phyloP scores from a whole-genome alignment of 2,329 filamentous ascomycete species.

The Colletotrichum higginsianum region DNA sequence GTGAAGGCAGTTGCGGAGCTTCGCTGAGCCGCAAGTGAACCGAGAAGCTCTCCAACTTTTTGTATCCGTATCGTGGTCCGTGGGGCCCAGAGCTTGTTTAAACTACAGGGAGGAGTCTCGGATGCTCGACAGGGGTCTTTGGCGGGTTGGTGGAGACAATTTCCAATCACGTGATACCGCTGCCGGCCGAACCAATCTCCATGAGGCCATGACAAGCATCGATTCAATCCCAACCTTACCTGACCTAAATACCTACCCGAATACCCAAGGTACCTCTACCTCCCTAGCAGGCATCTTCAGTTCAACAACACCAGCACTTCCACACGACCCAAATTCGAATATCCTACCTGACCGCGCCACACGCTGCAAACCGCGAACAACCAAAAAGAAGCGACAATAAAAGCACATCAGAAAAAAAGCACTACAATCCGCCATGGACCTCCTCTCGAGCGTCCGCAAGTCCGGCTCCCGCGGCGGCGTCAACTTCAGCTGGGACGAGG shows the following conservation, averaged over 20 bases:
- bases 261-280: too few species aligned
- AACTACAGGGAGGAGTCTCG: slow-evolving; percentile 29
- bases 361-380: too few species aligned
- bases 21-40: slow-evolving; percentile 23
- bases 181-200: not conserved
- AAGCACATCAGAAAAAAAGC: not conserved
- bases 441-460: slow-evolving; percentile 93
- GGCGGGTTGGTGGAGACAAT: not conserved
- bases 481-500: slow-evolving; percentile 97
- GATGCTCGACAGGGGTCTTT: slow-evolving; percentile 6
- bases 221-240: not conserved
- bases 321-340: too few species aligned
- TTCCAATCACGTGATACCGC: not conserved
- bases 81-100: slow-evolving; percentile 28
- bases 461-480: slow-evolving; percentile 90
- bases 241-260: too few species aligned
- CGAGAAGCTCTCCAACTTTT: slow-evolving; percentile 35
- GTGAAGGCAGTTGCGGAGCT: slow-evolving; percentile 14
- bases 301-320: not conserved
- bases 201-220: not conserved
- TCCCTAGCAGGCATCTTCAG: not conserved
- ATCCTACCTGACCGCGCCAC: too few species aligned
- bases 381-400: not conserved
- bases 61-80: slow-evolving; percentile 21
- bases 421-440: slow-evolving; percentile 77